Percentiles rank a stretch among this genome's conserved stretches.
These are phyloP conservation scores for Seminavis robusta DNA, from an alignment of 108 stramenopile genomes.

Conservation along the genomic window DNA sequence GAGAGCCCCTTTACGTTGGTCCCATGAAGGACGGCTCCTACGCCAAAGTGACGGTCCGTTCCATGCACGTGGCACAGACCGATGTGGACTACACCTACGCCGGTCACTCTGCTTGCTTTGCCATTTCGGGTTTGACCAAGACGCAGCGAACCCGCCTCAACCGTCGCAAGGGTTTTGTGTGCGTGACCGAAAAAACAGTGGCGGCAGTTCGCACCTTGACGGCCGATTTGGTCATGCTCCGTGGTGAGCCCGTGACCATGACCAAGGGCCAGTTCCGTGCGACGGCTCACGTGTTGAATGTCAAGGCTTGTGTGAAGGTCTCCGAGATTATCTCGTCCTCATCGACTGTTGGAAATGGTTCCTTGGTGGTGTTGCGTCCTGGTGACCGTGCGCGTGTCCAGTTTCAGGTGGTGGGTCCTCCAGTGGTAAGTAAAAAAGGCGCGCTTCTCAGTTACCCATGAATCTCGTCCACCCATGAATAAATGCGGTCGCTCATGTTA, in stretches of 20 bases:
- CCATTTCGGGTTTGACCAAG: conserved; percentile 12
- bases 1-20: conserved; percentile 14
- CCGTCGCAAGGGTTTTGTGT: background rate
- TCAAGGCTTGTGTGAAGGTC: background rate
- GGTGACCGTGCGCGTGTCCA: too few species aligned
- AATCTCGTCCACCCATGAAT: too few species aligned
- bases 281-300: background rate
- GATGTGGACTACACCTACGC: conserved; percentile 4
- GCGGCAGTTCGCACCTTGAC: background rate
- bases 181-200: background rate
- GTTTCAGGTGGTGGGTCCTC: too few species aligned
- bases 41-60: conserved; percentile 6
- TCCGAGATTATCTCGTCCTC: background rate
- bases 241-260: background rate
- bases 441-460: too few species aligned
- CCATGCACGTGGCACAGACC: conserved; percentile 13
- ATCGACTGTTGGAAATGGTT: too few species aligned
- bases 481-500: too few species aligned
- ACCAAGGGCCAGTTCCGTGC: background rate
- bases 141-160: background rate
- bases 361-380: too few species aligned
- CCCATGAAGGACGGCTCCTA: conserved; percentile 11
- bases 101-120: conserved; percentile 18
- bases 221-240: background rate
- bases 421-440: too few species aligned